Percentiles rank a stretch among this genome's conserved stretches.
phyloP scores from a whole-genome alignment of 176 grass and related monocot species.

The Otatea glauca region DNA sequence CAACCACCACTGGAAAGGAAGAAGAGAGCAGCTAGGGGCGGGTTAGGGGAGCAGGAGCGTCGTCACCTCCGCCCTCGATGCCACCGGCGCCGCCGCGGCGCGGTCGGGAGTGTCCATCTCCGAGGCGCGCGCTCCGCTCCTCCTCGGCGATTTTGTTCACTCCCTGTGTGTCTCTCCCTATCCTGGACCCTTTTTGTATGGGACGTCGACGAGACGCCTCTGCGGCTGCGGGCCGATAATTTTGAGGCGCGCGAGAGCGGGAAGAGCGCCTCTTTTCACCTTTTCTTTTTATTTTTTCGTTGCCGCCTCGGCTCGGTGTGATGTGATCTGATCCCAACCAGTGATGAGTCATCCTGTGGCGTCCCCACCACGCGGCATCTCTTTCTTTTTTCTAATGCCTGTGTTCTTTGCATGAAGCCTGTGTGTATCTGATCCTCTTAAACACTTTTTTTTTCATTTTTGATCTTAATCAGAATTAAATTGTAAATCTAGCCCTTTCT shows the following conservation, averaged over 20 bases:
- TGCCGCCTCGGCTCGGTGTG: neutral
- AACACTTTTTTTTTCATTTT: too few relatives aligned
- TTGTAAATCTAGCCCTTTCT: too few relatives aligned
- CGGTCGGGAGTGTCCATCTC: conserved; percentile 89
- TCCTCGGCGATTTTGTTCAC: neutral
- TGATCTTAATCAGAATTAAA: too few relatives aligned
- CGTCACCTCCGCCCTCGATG: conserved; percentile 53
- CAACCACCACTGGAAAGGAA: neutral
- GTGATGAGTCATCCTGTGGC: too few relatives aligned
- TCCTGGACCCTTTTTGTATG: conserved; percentile 21
- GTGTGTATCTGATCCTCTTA: too few relatives aligned
- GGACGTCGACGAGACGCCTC: neutral
- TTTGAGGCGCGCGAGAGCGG: conserved; percentile 44
- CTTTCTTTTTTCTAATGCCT: too few relatives aligned
- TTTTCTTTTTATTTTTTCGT: neutral
- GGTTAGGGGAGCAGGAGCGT: neutral
- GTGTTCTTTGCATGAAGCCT: too few relatives aligned
- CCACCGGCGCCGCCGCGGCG: conserved; percentile 27
- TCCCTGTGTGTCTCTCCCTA: neutral
- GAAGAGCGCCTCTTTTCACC: conserved; percentile 29
- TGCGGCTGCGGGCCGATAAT: neutral
- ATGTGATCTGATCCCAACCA: neutral
- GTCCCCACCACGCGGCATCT: too few relatives aligned
- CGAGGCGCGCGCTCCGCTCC: neutral
- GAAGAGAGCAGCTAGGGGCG: neutral